Percentiles rank a stretch among this genome's conserved stretches.
phyloP scores from a whole-genome alignment of 129 eudicot species.

The Artemisia tridentata region DNA sequence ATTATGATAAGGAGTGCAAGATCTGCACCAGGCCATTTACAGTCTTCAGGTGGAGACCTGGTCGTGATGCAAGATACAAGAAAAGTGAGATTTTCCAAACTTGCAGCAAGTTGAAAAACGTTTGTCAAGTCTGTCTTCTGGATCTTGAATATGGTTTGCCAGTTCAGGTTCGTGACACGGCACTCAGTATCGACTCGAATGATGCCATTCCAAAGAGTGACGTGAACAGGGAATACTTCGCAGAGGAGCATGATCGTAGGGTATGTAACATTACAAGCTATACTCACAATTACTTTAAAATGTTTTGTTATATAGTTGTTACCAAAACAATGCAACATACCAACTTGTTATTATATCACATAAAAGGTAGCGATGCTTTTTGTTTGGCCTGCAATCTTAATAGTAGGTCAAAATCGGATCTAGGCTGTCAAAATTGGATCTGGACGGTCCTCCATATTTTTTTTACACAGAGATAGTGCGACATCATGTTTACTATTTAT shows the following conservation, averaged over 20 bases:
- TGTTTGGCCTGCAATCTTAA: too few species aligned
- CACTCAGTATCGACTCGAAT: conserved; percentile 68
- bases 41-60: conserved; percentile 97
- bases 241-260: conserved; percentile 92
- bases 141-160: conserved; percentile 95
- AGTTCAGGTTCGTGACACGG: conserved; percentile 95
- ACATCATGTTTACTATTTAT: neutral
- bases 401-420: too few species aligned
- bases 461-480: neutral
- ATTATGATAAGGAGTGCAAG: conserved; percentile 89
- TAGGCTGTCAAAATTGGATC: too few species aligned
- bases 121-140: conserved; percentile 87
- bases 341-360: too few species aligned
- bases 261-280: conserved; percentile 39
- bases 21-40: conserved; percentile 92
- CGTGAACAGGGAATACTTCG: conserved; percentile 86
- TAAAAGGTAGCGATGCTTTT: too few species aligned
- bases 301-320: neutral
- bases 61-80: conserved; percentile 88
- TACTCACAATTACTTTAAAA: neutral
- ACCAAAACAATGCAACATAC: too few species aligned
- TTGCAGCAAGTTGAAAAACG: conserved; percentile 85
- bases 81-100: conserved; percentile 86
- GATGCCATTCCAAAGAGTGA: conserved; percentile 93
- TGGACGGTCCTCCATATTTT: too few species aligned